Conservation (phyloP, 1,284 basidiomycete genomes). For the Papiliotrema nemorosa region DNA sequence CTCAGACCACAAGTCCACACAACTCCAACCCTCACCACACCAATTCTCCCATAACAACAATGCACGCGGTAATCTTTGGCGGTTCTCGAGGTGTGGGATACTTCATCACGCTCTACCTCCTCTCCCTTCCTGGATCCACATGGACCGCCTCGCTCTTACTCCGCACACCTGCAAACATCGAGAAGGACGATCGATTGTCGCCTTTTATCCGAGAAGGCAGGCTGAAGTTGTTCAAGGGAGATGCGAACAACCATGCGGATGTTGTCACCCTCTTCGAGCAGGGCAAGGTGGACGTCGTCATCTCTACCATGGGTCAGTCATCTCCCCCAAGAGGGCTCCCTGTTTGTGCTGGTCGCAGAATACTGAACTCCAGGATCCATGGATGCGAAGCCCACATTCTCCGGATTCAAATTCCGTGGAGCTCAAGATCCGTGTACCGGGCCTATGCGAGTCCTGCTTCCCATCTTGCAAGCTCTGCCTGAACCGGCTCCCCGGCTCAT, state of each 20-base stretch:
- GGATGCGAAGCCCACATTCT: background rate
- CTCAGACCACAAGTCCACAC: no score
- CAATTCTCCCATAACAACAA: background rate
- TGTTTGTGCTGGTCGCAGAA: no score
- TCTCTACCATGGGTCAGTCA: slow-evolving; percentile 27
- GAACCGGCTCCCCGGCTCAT: slow-evolving; percentile 18
- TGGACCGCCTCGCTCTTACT: slow-evolving; percentile 2
- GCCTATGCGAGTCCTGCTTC: slow-evolving; percentile 14
- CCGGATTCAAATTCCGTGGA: slow-evolving; percentile 11
- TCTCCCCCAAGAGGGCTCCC: no score
- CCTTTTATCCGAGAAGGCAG: slow-evolving; percentile 14
- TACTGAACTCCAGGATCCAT: background rate
- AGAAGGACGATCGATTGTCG: slow-evolving; percentile 10
- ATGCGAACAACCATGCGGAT: slow-evolving; percentile 25
- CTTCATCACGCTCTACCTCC: slow-evolving; percentile 7
- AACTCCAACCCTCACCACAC: no score
- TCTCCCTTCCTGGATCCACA: background rate
- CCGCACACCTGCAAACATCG: slow-evolving; percentile 13
- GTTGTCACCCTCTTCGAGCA: slow-evolving; percentile 18
- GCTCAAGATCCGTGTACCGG: slow-evolving; percentile 18
- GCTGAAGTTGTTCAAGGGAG: slow-evolving; percentile 20
- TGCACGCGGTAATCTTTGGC: slow-evolving; percentile 9
- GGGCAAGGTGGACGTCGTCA: slow-evolving; percentile 17
- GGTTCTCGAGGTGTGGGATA: slow-evolving; percentile 7
- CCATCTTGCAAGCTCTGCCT: slow-evolving; percentile 9